Evolutionary conservation across 2,329 filamentous ascomycete species (phyloP).

Genomic region (Penicillium digitatum): DNA sequence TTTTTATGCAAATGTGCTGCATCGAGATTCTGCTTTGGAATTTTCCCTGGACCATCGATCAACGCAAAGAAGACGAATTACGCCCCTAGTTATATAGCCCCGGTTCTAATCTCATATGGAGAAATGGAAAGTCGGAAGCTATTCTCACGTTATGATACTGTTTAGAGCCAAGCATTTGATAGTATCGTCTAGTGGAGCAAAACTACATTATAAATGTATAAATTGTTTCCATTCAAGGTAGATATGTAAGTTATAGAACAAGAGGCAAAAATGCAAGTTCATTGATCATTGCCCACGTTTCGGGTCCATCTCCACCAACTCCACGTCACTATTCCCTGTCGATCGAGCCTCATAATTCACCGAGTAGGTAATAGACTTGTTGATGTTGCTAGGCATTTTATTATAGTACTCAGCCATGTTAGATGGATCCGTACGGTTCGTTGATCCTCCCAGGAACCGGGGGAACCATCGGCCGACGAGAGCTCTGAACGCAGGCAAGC

Average conservation of each 20-base stretch:
- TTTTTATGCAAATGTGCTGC: not conserved
- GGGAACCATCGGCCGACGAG: slow-evolving; percentile 22
- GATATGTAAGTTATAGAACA: not conserved
- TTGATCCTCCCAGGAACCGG: not conserved
- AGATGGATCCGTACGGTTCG: slow-evolving; percentile 9
- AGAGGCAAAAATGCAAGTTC: not conserved
- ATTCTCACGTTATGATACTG: not conserved
- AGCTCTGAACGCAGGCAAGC: slow-evolving; percentile 25
- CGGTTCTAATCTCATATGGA: not conserved
- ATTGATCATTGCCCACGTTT: slow-evolving; percentile 1
- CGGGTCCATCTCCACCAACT: slow-evolving; percentile 16
- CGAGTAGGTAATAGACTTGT: slow-evolving; percentile 25
- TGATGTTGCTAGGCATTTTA: slow-evolving; percentile 17
- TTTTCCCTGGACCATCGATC: too few relatives aligned
- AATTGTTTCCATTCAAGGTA: not conserved
- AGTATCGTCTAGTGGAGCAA: not conserved
- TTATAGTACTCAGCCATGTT: slow-evolving; percentile 1
- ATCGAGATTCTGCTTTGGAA: not conserved
- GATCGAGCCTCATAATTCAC: slow-evolving; percentile 21
- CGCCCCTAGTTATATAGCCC: too few relatives aligned
- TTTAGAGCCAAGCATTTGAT: not conserved
- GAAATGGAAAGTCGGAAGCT: not conserved
- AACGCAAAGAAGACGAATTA: too few relatives aligned
- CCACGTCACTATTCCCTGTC: slow-evolving; percentile 14
- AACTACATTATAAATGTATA: not conserved